These are phyloP conservation scores for Metrosideros polymorpha DNA, from an alignment of 441 rosid species.

Conservation along the genomic window DNA sequence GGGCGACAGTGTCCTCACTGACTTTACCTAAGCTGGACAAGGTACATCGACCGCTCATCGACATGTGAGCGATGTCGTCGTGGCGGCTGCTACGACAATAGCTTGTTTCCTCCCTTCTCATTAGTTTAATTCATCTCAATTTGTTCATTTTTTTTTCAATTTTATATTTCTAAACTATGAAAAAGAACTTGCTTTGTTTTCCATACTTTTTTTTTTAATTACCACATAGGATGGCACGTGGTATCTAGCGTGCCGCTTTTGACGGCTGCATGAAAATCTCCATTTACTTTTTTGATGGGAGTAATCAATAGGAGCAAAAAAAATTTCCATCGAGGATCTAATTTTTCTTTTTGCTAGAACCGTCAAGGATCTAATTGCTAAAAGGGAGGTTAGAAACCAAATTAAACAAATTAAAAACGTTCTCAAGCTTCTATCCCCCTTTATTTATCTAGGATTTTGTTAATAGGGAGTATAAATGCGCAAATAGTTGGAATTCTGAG, in stretches of 20 bases:
- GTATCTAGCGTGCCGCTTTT: neutral
- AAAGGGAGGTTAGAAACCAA: no score
- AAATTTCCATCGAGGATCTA: no score
- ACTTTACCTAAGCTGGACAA: no score
- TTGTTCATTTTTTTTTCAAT: neutral
- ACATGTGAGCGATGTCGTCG: accelerated
- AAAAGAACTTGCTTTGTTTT: neutral
- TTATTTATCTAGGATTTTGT: no score
- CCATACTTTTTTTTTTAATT: neutral
- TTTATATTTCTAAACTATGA: neutral
- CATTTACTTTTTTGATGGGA: no score
- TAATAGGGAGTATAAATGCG: neutral
- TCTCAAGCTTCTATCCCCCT: neutral
- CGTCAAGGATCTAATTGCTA: no score
- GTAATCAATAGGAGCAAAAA: no score
- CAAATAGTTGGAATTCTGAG: accelerated
- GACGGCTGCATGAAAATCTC: no score
- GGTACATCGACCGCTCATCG: accelerated
- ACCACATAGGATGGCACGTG: neutral
- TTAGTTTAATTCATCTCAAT: neutral
- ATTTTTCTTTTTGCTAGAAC: no score
- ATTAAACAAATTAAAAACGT: no score
- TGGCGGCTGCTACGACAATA: neutral
- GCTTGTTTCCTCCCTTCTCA: neutral
- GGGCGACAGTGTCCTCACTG: no score